Evolutionary conservation across 106 monocot species (phyloP).

Genomic region (Allium fistulosum): DNA sequence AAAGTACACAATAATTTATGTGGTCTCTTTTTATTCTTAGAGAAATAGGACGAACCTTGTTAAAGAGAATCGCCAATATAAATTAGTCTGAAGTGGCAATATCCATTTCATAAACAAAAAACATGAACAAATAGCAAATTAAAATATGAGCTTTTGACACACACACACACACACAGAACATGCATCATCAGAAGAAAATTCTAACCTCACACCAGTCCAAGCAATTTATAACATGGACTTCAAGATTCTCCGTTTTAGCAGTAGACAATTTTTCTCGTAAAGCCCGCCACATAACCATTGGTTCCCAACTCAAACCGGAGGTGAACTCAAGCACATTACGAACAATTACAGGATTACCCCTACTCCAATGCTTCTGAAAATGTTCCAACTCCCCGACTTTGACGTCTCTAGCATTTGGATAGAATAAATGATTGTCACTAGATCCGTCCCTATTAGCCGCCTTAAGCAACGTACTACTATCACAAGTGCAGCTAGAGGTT

Average conservation of each 20-base stretch:
- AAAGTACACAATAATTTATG: too few relatives aligned
- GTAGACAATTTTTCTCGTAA: conserved; percentile 40
- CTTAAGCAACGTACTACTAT: conserved; percentile 9
- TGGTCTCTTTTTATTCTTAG: too few relatives aligned
- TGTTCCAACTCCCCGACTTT: conserved; percentile 34
- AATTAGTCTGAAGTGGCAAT: too few relatives aligned
- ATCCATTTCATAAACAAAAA: too few relatives aligned
- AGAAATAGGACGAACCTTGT: too few relatives aligned
- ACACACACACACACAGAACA: too few relatives aligned
- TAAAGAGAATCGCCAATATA: too few relatives aligned
- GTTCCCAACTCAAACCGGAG: conserved; percentile 69
- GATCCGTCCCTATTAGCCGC: conserved; percentile 37
- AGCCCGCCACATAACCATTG: conserved; percentile 80
- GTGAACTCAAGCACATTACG: conserved; percentile 40
- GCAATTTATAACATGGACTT: conserved; percentile 56
- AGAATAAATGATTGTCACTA: conserved; percentile 55
- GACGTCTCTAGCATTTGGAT: conserved; percentile 31
- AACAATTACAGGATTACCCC: conserved; percentile 63
- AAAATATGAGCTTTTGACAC: too few relatives aligned
- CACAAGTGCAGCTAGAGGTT: conserved; percentile 24
- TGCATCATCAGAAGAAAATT: not conserved
- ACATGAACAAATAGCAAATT: too few relatives aligned
- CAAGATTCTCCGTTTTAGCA: conserved; percentile 17
- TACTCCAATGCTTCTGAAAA: conserved; percentile 67
- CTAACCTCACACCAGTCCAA: conserved; percentile 67